phyloP scores from a whole-genome alignment of 345 rosid genomes.

The Sisymbrium irio region DNA sequence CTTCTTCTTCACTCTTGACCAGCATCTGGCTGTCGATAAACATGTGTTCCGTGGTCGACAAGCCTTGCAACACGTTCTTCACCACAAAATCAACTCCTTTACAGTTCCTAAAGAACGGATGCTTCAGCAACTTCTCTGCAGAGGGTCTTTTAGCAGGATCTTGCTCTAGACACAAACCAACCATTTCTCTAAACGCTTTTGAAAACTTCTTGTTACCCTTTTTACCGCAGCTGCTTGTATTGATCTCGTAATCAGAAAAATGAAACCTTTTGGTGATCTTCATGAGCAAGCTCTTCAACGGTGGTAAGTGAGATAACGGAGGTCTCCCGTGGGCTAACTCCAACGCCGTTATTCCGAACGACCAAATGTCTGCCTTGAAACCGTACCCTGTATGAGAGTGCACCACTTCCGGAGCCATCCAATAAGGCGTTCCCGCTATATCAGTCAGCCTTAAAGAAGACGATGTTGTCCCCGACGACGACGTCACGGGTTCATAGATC shows the following conservation, averaged over 20 bases:
- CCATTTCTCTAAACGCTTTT: constrained; percentile 75
- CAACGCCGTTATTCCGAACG: constrained; percentile 84
- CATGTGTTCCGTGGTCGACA: constrained; percentile 73
- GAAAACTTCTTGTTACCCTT: constrained; percentile 65
- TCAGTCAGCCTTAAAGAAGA: constrained; percentile 57
- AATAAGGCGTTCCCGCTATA: constrained; percentile 80
- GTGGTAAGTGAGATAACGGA: constrained; percentile 78
- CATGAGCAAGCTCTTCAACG: constrained; percentile 68
- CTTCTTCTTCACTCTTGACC: constrained; percentile 1
- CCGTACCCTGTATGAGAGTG: constrained; percentile 88
- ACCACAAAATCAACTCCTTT: constrained; percentile 58
- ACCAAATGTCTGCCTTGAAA: constrained; percentile 93
- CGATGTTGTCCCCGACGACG: constrained; percentile 27
- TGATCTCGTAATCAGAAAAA: constrained; percentile 65
- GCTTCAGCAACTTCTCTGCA: constrained; percentile 71
- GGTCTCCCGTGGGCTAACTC: constrained; percentile 87
- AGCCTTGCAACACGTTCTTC: constrained; percentile 54
- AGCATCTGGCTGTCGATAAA: constrained; percentile 37
- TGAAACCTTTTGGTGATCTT: constrained; percentile 75
- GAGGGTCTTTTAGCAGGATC: constrained; percentile 77
- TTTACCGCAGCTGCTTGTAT: constrained; percentile 33
- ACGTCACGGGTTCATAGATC: constrained; percentile 45
- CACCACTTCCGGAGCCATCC: constrained; percentile 99
- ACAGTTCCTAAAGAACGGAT: constrained; percentile 68
- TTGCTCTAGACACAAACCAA: constrained; percentile 71